Conservation (phyloP, 306 rosid genomes). For the Fragaria vesca region DNA sequence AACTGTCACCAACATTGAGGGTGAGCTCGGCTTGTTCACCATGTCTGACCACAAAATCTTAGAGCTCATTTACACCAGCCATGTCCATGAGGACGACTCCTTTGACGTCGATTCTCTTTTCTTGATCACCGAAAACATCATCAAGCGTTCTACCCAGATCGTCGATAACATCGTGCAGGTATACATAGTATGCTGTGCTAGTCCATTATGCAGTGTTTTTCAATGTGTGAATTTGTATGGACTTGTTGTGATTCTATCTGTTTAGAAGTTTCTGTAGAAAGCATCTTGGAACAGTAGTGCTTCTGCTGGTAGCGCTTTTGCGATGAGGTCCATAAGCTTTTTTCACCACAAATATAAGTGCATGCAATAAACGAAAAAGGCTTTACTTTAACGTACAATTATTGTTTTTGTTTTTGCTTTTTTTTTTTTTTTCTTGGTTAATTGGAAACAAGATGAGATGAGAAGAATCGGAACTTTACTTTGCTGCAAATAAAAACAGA, state of each 20-base stretch:
- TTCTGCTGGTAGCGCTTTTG: neutral
- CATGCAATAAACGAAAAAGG: neutral
- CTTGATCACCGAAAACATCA: slow-evolving; percentile 40
- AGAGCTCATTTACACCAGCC: slow-evolving; percentile 46
- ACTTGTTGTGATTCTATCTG: neutral
- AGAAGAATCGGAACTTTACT: neutral
- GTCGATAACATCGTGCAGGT: slow-evolving; percentile 56
- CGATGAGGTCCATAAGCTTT: neutral
- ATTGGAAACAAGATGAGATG: neutral
- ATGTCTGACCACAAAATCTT: slow-evolving; percentile 45
- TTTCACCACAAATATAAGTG: neutral
- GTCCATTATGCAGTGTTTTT: too few species aligned
- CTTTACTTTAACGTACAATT: too few species aligned
- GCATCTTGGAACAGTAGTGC: neutral
- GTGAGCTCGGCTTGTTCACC: slow-evolving; percentile 40
- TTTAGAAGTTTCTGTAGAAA: neutral
- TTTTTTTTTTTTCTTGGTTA: too few species aligned
- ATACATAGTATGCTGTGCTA: neutral
- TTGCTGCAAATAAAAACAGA: neutral
- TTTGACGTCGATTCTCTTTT: slow-evolving; percentile 52
- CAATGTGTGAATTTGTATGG: neutral
- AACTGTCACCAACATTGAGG: neutral
- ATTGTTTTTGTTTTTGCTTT: too few species aligned
- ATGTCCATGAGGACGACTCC: slow-evolving; percentile 44
- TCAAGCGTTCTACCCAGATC: slow-evolving; percentile 45